These are phyloP conservation scores for Melampsora larici-populina DNA, from an alignment of 1,284 basidiomycete species.

Conservation along the genomic window DNA sequence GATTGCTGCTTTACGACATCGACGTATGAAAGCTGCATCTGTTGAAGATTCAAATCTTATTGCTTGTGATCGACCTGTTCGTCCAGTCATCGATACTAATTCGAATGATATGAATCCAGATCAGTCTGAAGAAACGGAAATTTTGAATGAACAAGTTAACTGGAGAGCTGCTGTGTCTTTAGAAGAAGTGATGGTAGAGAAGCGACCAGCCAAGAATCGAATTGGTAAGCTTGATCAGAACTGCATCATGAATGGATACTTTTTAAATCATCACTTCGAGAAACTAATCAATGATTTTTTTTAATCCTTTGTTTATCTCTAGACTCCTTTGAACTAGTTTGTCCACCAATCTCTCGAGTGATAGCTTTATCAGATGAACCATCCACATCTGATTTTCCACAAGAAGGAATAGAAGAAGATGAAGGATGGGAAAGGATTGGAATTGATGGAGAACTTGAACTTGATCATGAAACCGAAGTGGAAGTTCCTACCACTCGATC, in stretches of 20 bases:
- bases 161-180: background rate
- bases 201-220: background rate
- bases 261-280: no score
- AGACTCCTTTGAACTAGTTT: background rate
- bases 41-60: background rate
- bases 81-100: background rate
- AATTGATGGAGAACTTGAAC: background rate
- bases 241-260: no score
- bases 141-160: background rate
- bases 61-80: background rate
- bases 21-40: background rate
- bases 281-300: background rate
- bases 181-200: constrained; percentile 2
- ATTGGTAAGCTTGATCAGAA: background rate
- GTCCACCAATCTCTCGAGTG: background rate
- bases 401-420: background rate
- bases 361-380: background rate
- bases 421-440: background rate
- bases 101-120: background rate
- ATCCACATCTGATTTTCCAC: background rate
- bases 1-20: background rate
- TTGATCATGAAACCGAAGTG: background rate
- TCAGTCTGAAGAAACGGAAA: background rate
- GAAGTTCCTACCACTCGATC: background rate
- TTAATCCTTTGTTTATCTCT: background rate